These are phyloP conservation scores for Lactarius indigo DNA, from an alignment of 768 basidiomycete species.

Conservation along the genomic window DNA sequence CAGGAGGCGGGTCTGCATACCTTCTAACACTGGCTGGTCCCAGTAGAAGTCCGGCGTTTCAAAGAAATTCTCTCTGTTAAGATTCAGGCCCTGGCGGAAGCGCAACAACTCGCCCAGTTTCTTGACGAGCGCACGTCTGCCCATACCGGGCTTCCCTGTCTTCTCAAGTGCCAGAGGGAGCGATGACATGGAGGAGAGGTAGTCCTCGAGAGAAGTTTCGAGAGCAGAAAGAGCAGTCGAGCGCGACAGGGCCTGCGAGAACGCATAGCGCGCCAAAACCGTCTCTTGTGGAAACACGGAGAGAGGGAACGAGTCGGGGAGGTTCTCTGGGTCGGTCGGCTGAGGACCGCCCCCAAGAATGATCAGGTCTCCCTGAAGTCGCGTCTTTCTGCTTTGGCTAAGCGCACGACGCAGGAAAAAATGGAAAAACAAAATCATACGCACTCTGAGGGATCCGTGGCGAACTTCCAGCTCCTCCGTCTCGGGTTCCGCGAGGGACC, in stretches of 20 bases:
- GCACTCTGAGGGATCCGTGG: conserved; percentile 86
- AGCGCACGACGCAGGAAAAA: conserved; percentile 4
- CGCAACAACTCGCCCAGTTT: conserved; percentile 90
- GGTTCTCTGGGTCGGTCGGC: conserved; percentile 49
- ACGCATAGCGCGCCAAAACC: conserved; percentile 83
- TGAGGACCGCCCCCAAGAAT: conserved; percentile 72
- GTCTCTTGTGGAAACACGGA: conserved; percentile 63
- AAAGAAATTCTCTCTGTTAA: conserved; percentile 84
- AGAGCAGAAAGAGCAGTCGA: conserved; percentile 84
- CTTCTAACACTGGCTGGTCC: conserved; percentile 88
- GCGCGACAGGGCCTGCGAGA: conserved; percentile 86
- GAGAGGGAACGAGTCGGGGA: conserved; percentile 44
- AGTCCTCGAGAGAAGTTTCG: conserved; percentile 80
- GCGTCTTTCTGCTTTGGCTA: conserved; percentile 56
- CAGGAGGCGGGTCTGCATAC: conserved; percentile 37
- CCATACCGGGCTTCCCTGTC: conserved; percentile 82
- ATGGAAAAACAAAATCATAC: not conserved
- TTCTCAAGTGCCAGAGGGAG: conserved; percentile 72
- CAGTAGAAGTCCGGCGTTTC: conserved; percentile 93
- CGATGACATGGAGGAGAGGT: conserved; percentile 76
- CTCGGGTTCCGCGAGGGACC: conserved; percentile 63
- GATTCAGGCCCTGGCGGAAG: conserved; percentile 87
- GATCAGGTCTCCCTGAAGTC: conserved; percentile 88
- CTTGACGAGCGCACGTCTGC: conserved; percentile 79
- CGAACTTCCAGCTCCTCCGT: conserved; percentile 92